Conservation (phyloP, 371 early-diverging fungal species). For the Lichtheimia hyalospora region DNA sequence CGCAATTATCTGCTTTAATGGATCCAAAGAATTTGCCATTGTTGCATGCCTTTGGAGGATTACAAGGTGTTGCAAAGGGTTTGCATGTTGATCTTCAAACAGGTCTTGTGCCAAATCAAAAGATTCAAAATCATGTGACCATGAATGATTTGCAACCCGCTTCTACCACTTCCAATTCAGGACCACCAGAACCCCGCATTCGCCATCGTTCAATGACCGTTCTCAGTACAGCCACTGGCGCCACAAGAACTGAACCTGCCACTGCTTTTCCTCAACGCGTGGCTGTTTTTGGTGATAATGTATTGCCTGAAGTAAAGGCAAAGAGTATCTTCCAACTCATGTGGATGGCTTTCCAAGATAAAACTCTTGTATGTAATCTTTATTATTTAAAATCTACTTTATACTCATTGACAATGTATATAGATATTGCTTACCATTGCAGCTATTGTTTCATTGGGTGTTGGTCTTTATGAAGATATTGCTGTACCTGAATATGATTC, state of each 20-base stretch:
- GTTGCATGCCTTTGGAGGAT: slow-evolving; percentile 47
- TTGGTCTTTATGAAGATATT: slow-evolving; percentile 87
- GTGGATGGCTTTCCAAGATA: slow-evolving; percentile 85
- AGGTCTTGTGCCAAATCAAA: slow-evolving; percentile 43
- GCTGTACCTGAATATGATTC: slow-evolving; percentile 43
- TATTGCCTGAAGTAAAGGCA: slow-evolving; percentile 65
- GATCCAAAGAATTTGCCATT: slow-evolving; percentile 60
- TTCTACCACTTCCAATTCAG: background rate
- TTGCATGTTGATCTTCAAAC: slow-evolving; percentile 50
- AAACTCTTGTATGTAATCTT: slow-evolving; percentile 66
- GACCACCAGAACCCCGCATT: slow-evolving; percentile 2
- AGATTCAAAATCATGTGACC: slow-evolving; percentile 20
- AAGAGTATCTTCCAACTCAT: slow-evolving; percentile 72
- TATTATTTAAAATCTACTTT: background rate
- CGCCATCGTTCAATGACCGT: slow-evolving; percentile 16
- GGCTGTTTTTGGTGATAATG: slow-evolving; percentile 61
- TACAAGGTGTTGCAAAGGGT: slow-evolving; percentile 54
- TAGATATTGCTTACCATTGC: slow-evolving; percentile 80
- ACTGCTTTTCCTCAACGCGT: slow-evolving; percentile 36
- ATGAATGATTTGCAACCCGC: slow-evolving; percentile 21
- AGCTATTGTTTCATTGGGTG: slow-evolving; percentile 81
- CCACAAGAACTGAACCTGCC: slow-evolving; percentile 10
- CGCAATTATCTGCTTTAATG: slow-evolving; percentile 50
- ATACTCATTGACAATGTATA: slow-evolving; percentile 5
- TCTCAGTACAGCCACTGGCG: slow-evolving; percentile 8